A percentile compares a stretch with the other conserved stretches of the same genome.
Conservation (phyloP, 306 rosid species). For the Corylus heterophylla region DNA sequence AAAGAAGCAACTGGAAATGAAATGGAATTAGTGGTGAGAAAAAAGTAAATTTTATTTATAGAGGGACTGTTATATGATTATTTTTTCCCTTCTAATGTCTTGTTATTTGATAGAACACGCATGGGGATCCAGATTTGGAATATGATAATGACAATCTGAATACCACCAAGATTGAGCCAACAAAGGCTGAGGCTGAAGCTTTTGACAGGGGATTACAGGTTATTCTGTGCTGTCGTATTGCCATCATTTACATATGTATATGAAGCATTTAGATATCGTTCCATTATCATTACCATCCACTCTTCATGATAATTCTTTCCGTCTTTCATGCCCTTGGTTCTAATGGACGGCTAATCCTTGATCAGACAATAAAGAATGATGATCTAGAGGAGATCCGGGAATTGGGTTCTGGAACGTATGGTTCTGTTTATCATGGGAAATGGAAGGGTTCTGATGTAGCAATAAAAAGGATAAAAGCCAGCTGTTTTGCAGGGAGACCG, state of each 20-base stretch:
- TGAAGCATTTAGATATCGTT: neutral
- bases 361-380: slow-evolving; percentile 84
- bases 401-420: slow-evolving; percentile 97
- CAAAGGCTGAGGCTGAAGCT: slow-evolving; percentile 96
- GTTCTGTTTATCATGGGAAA: slow-evolving; percentile 96
- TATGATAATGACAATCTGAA: slow-evolving; percentile 60
- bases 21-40: slow-evolving; percentile 61
- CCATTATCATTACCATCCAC: neutral
- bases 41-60: slow-evolving; percentile 21
- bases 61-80: slow-evolving; percentile 15
- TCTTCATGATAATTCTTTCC: slow-evolving; percentile 16
- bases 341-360: slow-evolving; percentile 30
- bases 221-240: slow-evolving; percentile 27
- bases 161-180: slow-evolving; percentile 80
- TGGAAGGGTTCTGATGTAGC: slow-evolving; percentile 99
- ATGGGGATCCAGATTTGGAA: slow-evolving; percentile 67
- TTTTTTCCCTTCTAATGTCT: slow-evolving; percentile 28
- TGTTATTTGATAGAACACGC: slow-evolving; percentile 58
- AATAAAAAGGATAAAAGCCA: slow-evolving; percentile 91
- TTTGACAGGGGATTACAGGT: slow-evolving; percentile 94
- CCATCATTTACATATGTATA: slow-evolving; percentile 6
- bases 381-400: slow-evolving; percentile 98
- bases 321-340: slow-evolving; percentile 20
- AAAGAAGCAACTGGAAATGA: slow-evolving; percentile 56
- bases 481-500: slow-evolving; percentile 97